A percentile compares a stretch with the other conserved stretches of the same genome.
Evolutionary conservation across 257 asterid genomes (phyloP).

Genomic region (Lantana camara): DNA sequence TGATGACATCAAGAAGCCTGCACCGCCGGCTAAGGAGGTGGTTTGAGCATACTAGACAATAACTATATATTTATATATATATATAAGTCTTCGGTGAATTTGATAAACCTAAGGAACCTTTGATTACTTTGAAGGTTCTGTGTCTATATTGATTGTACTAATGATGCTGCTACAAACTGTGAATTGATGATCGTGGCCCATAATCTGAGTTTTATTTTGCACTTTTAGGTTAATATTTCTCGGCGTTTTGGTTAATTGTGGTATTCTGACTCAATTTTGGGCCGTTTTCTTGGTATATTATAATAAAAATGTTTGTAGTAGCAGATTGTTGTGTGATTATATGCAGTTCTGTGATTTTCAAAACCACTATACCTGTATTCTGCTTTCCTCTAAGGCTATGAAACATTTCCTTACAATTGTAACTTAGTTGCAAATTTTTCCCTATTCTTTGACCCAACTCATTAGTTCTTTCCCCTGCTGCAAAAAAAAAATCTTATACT

Average conservation of each 20-base stretch:
- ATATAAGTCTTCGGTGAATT: slow-evolving; percentile 10
- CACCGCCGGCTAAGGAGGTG: slow-evolving; percentile 48
- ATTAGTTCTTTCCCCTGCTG: too few species aligned
- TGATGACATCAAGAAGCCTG: slow-evolving; percentile 53
- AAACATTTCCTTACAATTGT: neutral
- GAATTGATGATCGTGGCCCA: slow-evolving; percentile 22
- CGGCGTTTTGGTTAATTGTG: neutral
- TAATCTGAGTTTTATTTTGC: slow-evolving; percentile 14
- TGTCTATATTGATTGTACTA: slow-evolving; percentile 25
- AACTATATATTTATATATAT: neutral
- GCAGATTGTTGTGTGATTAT: neutral
- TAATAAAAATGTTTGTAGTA: neutral
- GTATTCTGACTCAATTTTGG: neutral
- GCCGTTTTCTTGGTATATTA: neutral
- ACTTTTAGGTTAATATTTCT: neutral
- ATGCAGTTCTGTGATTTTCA: neutral
- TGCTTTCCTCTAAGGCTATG: neutral
- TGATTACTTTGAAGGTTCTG: slow-evolving; percentile 14
- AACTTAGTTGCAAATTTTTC: too few species aligned
- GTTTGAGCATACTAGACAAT: slow-evolving; percentile 41
- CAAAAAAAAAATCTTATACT: too few species aligned
- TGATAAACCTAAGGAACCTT: slow-evolving; percentile 13
- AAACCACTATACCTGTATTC: neutral
- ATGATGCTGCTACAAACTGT: slow-evolving; percentile 20
- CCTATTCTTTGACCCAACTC: too few species aligned